Conservation (phyloP, 352 stramenopile species). For the Phytopythium cucurbitacearum region DNA sequence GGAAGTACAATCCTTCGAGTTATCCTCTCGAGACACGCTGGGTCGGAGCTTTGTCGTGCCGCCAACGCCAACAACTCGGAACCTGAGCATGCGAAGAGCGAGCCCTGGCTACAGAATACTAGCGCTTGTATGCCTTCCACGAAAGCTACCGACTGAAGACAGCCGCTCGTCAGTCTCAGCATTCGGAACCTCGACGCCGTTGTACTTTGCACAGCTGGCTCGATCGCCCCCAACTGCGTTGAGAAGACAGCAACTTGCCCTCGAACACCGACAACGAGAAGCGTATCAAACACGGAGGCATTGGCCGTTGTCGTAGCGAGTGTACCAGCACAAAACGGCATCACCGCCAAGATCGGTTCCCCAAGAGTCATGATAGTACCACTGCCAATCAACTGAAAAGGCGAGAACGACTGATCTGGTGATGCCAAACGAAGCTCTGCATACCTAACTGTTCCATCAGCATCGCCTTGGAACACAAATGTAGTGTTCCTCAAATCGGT, state of each 20-base stretch:
- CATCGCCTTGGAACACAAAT: conserved; percentile 55
- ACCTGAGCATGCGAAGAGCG: conserved; percentile 16
- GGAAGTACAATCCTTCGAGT: conserved; percentile 25
- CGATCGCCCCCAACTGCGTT: background rate
- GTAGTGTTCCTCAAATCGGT: conserved; percentile 2
- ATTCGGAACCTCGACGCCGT: background rate
- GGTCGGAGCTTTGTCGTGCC: background rate
- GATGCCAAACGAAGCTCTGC: conserved; percentile 9
- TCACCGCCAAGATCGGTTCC: conserved; percentile 28
- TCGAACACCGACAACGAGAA: conserved; percentile 18
- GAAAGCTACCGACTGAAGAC: conserved; percentile 24
- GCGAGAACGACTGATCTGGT: background rate
- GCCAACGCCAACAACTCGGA: conserved; percentile 2
- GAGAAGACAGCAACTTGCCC: conserved; percentile 9
- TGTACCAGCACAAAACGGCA: conserved; percentile 13
- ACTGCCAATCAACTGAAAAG: conserved; percentile 9
- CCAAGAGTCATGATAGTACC: conserved; percentile 18
- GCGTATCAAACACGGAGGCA: conserved; percentile 6
- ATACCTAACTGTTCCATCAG: conserved; percentile 46
- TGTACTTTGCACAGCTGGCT: background rate
- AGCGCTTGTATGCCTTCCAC: conserved; percentile 19
- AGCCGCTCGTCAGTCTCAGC: no score
- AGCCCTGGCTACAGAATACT: conserved; percentile 27
- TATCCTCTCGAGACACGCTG: background rate
- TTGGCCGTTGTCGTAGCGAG: background rate